Base-by-base conservation (phyloP, 2,329 filamentous ascomycete species). In the Fusarium oligoseptatum region DNA sequence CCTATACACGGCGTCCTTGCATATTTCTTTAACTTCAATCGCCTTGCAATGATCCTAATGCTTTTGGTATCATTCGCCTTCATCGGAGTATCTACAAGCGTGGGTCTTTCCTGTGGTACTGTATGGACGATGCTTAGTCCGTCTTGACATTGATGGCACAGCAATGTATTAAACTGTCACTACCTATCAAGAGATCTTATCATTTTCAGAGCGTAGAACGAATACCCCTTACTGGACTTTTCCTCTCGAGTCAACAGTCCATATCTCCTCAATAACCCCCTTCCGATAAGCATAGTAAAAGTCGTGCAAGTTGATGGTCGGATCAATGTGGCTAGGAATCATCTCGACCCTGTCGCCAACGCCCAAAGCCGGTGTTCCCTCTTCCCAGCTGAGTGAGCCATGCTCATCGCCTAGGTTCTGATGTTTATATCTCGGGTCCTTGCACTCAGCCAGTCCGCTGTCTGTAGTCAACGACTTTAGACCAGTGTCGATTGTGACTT, bases 291-390 rank as follows among this genome's bases (percentile, higher is more conserved):
- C 74, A 15, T 76, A 76, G 29, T 76, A 76, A 11, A 64, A 43
- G 20, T 76, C 74, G 8, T 76, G 74, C 6, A 76, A 27, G 24
- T 76, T 76, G 2, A 76, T 69, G 4, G 74, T 76, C 0, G 74
- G 74, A 0, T 76, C 74, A 2, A 76, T 76, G 22, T 76, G 74
- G 10, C 74, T 76, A 1, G 74, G 74, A 11, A 76, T 67, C 74
- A 76, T 76, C 6, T 76, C 45, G 3, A 76, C 39, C 2, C 72
- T 60, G 6, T 76, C 74, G 0, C 74, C 74, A 1, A 76, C 45
- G 2, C 58, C 55, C 3, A 76, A 64, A 1, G 17, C 27, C 0
- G 65, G 63, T 1, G 74, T 67, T 0, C 63, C 67, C 1, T 73
- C 72, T 0, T 73, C 57, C 74, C 74, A 76, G 2, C 4, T 64